These are phyloP conservation scores for Discostella pseudostelligera DNA, from an alignment of 108 stramenopile genomes.

Conservation along the genomic window DNA sequence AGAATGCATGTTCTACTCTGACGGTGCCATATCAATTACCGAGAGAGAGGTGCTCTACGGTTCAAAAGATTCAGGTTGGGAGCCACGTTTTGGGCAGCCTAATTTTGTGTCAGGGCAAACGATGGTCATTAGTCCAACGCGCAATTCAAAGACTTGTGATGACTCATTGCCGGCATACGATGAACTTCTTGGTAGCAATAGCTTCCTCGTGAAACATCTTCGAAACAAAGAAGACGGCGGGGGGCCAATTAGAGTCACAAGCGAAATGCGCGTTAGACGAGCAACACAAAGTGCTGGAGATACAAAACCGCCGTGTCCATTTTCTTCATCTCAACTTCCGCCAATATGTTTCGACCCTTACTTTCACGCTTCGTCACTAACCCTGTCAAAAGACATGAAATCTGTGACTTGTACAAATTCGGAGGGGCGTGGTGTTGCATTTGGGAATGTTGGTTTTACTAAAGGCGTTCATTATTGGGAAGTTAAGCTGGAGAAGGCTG, in stretches of 20 bases:
- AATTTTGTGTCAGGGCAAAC: constrained; percentile 71
- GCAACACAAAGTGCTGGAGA: constrained; percentile 20
- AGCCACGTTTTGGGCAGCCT: constrained; percentile 81
- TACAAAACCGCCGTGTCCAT: neutral
- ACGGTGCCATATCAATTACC: constrained; percentile 63
- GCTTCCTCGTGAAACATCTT: constrained; percentile 49
- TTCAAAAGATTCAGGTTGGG: constrained; percentile 84
- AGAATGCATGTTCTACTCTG: constrained; percentile 46
- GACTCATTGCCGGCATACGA: constrained; percentile 55
- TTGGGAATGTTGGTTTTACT: constrained; percentile 75
- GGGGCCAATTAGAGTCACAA: constrained; percentile 48
- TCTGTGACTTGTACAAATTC: constrained; percentile 70
- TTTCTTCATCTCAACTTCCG: constrained; percentile 43
- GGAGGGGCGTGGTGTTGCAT: constrained; percentile 77
- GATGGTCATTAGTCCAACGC: constrained; percentile 51
- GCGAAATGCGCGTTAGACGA: constrained; percentile 62
- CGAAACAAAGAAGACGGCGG: constrained; percentile 69
- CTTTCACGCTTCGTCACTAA: constrained; percentile 68
- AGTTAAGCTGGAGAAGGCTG: constrained; percentile 89
- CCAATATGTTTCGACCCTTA: constrained; percentile 73
- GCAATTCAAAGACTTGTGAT: constrained; percentile 29
- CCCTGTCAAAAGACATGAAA: constrained; percentile 64
- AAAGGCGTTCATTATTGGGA: constrained; percentile 97
- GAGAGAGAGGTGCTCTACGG: constrained; percentile 75
- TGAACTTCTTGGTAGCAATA: constrained; percentile 57